Percentiles rank a stretch among this genome's conserved stretches.
Conservation (phyloP, 78 protist species). For the Speleostelium caveatum region DNA sequence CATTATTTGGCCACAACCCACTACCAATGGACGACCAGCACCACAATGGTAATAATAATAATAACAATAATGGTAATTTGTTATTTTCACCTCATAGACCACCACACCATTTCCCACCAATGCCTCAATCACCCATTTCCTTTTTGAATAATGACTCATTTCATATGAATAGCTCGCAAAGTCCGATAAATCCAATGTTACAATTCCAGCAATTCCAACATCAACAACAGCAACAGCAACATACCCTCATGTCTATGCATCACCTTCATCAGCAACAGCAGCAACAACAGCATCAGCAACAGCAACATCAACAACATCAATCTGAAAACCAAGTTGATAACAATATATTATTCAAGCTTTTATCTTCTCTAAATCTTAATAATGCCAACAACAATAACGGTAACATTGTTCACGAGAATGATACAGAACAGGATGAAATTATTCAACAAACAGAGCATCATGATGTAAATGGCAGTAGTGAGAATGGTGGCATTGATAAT, state of each 20-base stretch:
- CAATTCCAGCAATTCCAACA: not conserved
- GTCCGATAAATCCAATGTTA: not conserved
- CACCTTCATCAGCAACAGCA: slow-evolving; percentile 5
- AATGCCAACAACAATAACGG: not conserved
- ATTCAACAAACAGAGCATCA: too few species aligned
- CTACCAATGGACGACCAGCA: not conserved
- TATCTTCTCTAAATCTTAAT: slow-evolving; percentile 23
- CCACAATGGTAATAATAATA: too few species aligned
- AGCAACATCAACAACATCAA: not conserved
- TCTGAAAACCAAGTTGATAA: slow-evolving; percentile 3
- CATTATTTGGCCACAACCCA: not conserved
- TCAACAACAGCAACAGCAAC: not conserved
- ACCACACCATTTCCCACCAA: not conserved
- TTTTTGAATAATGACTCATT: not conserved
- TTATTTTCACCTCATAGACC: not conserved
- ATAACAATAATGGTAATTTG: not conserved
- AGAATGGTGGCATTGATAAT: not conserved
- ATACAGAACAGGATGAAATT: too few species aligned
- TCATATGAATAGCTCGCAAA: not conserved
- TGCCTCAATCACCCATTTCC: not conserved
- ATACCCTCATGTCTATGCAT: not conserved
- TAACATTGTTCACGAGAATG: too few species aligned
- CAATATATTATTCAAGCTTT: slow-evolving; percentile 26
- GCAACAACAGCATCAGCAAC: too few species aligned
- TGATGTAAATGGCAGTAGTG: slow-evolving; percentile 1